Conservation (phyloP, 306 rosid genomes). For the Argentina anserina region DNA sequence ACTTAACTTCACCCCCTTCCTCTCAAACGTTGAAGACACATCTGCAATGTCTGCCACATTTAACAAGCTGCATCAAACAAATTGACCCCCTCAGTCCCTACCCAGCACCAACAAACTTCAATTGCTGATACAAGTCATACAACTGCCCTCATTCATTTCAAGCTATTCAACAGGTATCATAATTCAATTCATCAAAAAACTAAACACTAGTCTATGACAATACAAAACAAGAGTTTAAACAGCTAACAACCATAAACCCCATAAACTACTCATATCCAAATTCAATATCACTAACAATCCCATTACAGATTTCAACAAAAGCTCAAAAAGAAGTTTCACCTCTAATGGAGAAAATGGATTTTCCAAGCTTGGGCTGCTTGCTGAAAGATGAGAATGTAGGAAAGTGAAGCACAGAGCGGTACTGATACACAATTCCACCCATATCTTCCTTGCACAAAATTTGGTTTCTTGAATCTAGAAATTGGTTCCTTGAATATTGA, state of each 20-base stretch:
- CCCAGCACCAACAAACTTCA: conserved; percentile 6
- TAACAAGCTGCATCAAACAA: conserved; percentile 67
- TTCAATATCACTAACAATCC: background rate
- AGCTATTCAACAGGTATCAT: background rate
- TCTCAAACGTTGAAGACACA: conserved; percentile 23
- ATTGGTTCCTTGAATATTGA: conserved; percentile 8
- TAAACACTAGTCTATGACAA: background rate
- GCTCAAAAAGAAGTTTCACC: conserved; percentile 28
- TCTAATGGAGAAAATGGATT: conserved; percentile 26
- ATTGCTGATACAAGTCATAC: background rate
- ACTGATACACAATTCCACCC: conserved; percentile 29
- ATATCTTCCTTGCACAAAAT: conserved; percentile 27
- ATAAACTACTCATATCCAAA: too few relatives aligned
- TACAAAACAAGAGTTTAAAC: too few relatives aligned
- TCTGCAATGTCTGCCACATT: conserved; percentile 66
- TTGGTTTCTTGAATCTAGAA: background rate
- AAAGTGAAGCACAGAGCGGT: conserved; percentile 31
- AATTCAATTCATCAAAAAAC: background rate
- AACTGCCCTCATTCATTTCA: background rate
- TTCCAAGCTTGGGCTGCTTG: conserved; percentile 33
- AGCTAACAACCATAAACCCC: too few relatives aligned
- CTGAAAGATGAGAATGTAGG: conserved; percentile 27
- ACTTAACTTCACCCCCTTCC: conserved; percentile 14
- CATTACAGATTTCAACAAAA: background rate
- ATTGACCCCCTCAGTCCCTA: conserved; percentile 39